A percentile compares a stretch with the other conserved stretches of the same genome.
phyloP scores from a whole-genome alignment of 164 flowering plant species.

The Liquidambar formosana region DNA sequence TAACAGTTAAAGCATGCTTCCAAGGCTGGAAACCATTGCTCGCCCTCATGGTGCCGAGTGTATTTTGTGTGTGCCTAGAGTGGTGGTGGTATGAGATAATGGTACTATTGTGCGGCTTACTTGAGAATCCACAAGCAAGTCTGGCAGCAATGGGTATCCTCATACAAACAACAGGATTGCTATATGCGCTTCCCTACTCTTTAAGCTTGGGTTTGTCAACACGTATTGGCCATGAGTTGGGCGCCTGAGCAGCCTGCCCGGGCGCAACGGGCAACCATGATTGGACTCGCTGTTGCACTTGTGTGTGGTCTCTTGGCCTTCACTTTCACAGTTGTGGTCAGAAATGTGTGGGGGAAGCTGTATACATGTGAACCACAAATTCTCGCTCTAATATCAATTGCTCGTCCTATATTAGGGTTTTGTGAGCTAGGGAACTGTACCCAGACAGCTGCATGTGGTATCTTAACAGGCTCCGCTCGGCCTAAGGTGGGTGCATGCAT shows the following conservation, averaged over 20 bases:
- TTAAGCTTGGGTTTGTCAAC: constrained; percentile 40
- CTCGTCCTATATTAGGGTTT: constrained; percentile 43
- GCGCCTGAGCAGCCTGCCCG: constrained; percentile 44
- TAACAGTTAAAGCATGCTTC: constrained; percentile 1
- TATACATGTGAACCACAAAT: constrained; percentile 35
- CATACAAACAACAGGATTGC: constrained; percentile 47
- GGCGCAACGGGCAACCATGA: constrained; percentile 27
- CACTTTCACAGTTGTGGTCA: constrained; percentile 30
- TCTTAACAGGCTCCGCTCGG: constrained; percentile 42
- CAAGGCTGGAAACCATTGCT: constrained; percentile 39
- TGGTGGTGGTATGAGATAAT: constrained; percentile 73
- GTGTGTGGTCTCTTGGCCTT: constrained; percentile 28
- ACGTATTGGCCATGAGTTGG: constrained; percentile 46
- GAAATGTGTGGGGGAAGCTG: constrained; percentile 40
- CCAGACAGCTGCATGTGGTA: constrained; percentile 50
- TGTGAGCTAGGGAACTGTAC: constrained; percentile 52
- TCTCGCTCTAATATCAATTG: constrained; percentile 31
- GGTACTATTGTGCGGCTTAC: constrained; percentile 43
- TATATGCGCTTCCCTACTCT: constrained; percentile 48
- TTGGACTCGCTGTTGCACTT: constrained; percentile 32
- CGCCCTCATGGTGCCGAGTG: constrained; percentile 35
- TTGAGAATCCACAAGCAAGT: constrained; percentile 44
- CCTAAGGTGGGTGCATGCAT: constrained; percentile 34
- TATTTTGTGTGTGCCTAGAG: constrained; percentile 48
- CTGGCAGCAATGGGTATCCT: constrained; percentile 65